Base-by-base conservation (phyloP, 192 early-diverging fungal genomes). In the Powellomyces hirtus region DNA sequence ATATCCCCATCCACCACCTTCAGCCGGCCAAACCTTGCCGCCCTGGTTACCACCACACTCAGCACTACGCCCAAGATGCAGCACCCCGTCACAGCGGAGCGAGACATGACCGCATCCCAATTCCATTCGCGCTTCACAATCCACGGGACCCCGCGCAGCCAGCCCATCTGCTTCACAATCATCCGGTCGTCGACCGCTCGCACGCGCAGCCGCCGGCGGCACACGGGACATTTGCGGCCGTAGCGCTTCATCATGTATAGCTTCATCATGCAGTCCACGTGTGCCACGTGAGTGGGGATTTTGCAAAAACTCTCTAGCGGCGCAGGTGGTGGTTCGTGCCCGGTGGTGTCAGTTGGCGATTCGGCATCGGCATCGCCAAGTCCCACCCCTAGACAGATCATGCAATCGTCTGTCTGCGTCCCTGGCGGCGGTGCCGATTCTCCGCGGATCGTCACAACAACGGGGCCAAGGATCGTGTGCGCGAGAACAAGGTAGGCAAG, bases 221-320 rank as follows among this genome's bases (percentile, higher is more conserved):
- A 67, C 6, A 58, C 38, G 33, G 65, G 65, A 36, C 65, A 67
- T 33, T 44, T 31, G 4, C 53, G 30, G 14, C 65, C 65, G 3
- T 33, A 33, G 14, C 52, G 31, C n/a, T 38, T n/a, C 63, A 64
- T 52, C 50, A 18, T 26, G 40, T 42, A 67, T n/a, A 31, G 38
- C 18, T 16, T 20, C 37, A 38, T 26, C 65, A 67, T 67, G 65
- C 65, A 67, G 8, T n/a, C 27, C 13, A 67, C 50, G 40, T 67
- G 65, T 0, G 65, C 49, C 31, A 67, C 65, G 37, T 67, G 65
- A 4, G 31, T 37, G 4, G 31, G 52, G 38, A 67, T 58, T 30
- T 53, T 55, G 53, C 65, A 67, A 56, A 67, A 67, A 24, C 46
- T 49, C 14, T 49, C 46, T 2, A 49, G 46, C 16, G 46, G 4